Conservation (phyloP, 192 early-diverging fungal species). For the Backusella morwellensis region DNA sequence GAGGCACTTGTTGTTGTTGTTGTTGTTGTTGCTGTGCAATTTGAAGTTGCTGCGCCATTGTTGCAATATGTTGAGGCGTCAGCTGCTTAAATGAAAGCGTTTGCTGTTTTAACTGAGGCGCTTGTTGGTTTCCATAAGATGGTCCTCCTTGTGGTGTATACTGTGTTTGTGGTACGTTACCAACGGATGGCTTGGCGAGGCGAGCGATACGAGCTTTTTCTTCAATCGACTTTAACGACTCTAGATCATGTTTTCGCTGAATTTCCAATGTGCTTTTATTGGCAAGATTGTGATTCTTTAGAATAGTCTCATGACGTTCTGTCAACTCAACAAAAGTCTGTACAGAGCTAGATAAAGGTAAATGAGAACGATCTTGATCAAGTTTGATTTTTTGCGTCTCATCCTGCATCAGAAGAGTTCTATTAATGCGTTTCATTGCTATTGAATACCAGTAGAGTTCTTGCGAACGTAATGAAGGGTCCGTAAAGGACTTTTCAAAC, state of each 20-base stretch:
- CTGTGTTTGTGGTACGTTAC: not conserved
- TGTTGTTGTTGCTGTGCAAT: not conserved
- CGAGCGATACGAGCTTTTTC: not conserved
- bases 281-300: not conserved
- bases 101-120: not conserved
- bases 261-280: not conserved
- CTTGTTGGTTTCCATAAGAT: not conserved
- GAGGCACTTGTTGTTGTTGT: no score
- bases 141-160: not conserved
- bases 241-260: not conserved
- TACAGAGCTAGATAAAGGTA: not conserved
- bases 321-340: not conserved
- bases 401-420: not conserved
- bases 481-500: not conserved
- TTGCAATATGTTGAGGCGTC: no score
- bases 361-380: not conserved
- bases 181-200: not conserved
- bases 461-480: not conserved
- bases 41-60: not conserved
- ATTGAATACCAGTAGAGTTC: not conserved
- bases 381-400: not conserved
- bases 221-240: not conserved
- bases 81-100: not conserved
- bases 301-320: not conserved
- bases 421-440: not conserved